Base-by-base conservation (phyloP, 805 yeast genomes). In the Schwanniomyces occidentalis region DNA sequence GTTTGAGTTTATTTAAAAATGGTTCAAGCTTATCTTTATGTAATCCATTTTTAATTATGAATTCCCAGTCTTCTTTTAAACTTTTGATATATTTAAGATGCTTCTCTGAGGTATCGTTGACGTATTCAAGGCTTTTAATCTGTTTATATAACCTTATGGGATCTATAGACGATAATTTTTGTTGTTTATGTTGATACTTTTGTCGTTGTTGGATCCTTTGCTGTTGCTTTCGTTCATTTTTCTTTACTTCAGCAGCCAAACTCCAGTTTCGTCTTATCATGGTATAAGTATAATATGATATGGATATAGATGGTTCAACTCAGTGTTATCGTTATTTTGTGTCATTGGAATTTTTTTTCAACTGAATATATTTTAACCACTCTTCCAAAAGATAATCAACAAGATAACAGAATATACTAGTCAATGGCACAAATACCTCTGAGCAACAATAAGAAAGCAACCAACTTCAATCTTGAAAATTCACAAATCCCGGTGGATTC, bases 1-100 rank as follows among this genome's bases (percentile, higher is more conserved):
- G 27, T 30, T 55, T 50, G 16, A 46, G 20, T 30, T 41, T 40
- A 27, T 39, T 52, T 17, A 63, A 34, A 30, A 63, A 55, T 2
- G 41, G 25, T 5, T 46, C 43, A 2, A 65, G 38, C 34, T 54
- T 57, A 6, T 52, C 62, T 29, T 52, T 41, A 40, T 65, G 71
- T 1, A 69, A 45, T n/a, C 53, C 51, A 32, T 65, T 45, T 41
- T 58, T 63, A 16, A 46, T 40, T 14, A 68, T 59, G 25, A 62
- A 65, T 1, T 54, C 52, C 60, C 76, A 63, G 40, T 75, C 79
- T 9, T 55, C 55, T 37, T 60, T 50, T 19, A 73, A 50, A 5
- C 34, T 27, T 24, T 48, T 46, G 13, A 66, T 41, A 24, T 46
- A 38, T 15, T 54, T 45, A 15, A 44, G 37, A 28, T 54, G 55